Evolutionary conservation across 352 stramenopile species (phyloP).

Genomic region (Ophiocytium majus): DNA sequence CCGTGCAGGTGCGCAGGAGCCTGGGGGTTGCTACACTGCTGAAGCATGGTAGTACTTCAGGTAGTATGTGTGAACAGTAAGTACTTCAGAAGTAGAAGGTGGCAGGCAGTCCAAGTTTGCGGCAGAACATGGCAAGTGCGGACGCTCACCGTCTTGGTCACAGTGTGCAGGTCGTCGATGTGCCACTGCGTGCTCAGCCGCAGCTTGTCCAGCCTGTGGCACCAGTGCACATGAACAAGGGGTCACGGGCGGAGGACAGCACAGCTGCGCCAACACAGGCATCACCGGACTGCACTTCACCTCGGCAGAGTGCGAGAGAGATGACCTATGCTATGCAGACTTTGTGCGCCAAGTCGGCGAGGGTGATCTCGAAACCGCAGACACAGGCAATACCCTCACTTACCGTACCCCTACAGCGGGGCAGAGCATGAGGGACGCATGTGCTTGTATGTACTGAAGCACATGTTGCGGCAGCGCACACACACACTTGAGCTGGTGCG

Average conservation of each 20-base stretch:
- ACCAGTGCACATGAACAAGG: not conserved
- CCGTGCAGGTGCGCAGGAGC: too few species aligned
- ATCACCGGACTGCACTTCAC: not conserved
- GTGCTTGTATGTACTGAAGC: not conserved
- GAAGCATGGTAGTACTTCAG: too few species aligned
- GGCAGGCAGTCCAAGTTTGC: too few species aligned
- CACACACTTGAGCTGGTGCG: not conserved
- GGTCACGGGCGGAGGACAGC: not conserved
- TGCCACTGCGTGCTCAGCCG: not conserved
- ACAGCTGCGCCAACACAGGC: not conserved
- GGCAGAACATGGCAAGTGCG: too few species aligned
- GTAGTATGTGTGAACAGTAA: too few species aligned
- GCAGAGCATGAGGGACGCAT: not conserved
- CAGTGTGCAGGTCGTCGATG: not conserved
- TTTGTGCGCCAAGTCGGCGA: too few species aligned
- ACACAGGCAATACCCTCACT: not conserved
- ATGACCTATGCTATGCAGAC: too few species aligned
- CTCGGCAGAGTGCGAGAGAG: not conserved
- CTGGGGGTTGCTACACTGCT: too few species aligned
- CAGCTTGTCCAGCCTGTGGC: slow-evolving; percentile 10
- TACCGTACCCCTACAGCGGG: not conserved
- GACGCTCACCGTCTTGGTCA: too few species aligned
- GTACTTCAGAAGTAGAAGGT: too few species aligned
- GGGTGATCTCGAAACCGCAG: too few species aligned
- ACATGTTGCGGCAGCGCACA: not conserved